phyloP scores from a whole-genome alignment of 805 yeast species.

The Zygotorulaspora florentina region DNA sequence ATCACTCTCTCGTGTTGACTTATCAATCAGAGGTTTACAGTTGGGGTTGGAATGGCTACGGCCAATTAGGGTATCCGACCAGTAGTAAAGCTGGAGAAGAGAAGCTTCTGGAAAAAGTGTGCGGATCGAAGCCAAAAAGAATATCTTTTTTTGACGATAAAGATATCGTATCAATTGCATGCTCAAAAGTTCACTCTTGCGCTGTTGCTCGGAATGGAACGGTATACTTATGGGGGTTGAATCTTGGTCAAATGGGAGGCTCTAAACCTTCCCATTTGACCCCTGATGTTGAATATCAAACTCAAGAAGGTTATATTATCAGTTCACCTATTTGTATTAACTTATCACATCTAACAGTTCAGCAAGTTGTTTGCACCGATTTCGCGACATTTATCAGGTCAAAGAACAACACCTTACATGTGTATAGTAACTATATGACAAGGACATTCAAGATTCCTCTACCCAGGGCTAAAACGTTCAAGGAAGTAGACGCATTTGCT shows the following conservation, averaged over 20 bases:
- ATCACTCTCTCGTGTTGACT: constrained; percentile 62
- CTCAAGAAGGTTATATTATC: constrained; percentile 39
- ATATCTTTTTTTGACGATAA: constrained; percentile 21
- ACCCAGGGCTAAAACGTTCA: constrained; percentile 26
- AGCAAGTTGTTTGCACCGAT: constrained; percentile 60
- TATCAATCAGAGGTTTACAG: constrained; percentile 51
- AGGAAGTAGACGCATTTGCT: constrained; percentile 34
- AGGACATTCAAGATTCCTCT: constrained; percentile 44
- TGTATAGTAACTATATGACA: constrained; percentile 55
- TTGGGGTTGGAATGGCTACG: constrained; percentile 73
- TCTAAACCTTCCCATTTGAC: constrained; percentile 37
- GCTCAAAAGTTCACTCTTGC: constrained; percentile 64
- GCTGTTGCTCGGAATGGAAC: constrained; percentile 49
- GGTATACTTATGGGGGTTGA: constrained; percentile 72
- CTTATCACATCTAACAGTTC: constrained; percentile 36
- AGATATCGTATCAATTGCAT: constrained; percentile 44
- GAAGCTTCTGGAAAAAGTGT: constrained; percentile 24
- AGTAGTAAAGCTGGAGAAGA: constrained; percentile 26
- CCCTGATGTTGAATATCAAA: constrained; percentile 42
- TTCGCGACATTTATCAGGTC: constrained; percentile 63
- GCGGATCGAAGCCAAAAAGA: constrained; percentile 27
- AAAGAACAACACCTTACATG: constrained; percentile 54
- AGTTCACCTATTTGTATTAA: constrained; percentile 19
- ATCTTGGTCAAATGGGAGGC: constrained; percentile 74
- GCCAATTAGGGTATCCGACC: constrained; percentile 60